These are phyloP conservation scores for Psidium guajava DNA, from an alignment of 345 rosid species.

Conservation along the genomic window DNA sequence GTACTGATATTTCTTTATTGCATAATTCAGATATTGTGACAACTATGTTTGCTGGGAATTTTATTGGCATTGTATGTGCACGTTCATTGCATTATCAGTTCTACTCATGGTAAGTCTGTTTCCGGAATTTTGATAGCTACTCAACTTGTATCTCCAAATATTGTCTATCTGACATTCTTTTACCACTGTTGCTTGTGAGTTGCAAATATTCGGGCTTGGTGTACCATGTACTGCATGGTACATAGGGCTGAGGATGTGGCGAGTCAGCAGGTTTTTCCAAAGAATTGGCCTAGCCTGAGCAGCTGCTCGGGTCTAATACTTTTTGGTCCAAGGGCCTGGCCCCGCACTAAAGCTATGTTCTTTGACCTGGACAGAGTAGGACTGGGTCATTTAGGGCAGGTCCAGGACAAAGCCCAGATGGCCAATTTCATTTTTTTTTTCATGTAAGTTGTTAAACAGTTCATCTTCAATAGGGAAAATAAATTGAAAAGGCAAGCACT, in stretches of 20 bases:
- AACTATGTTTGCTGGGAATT: constrained; percentile 77
- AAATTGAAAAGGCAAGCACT: background rate
- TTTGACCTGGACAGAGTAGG: background rate
- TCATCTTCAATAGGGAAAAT: background rate
- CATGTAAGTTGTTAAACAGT: background rate
- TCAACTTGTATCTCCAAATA: background rate
- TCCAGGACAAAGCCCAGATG: background rate
- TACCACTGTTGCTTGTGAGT: background rate
- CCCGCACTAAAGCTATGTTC: background rate
- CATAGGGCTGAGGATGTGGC: background rate
- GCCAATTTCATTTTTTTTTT: background rate
- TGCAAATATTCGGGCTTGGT: background rate
- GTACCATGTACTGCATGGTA: background rate
- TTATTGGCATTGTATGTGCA: constrained; percentile 79
- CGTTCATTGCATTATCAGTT: constrained; percentile 97
- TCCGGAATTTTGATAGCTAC: background rate
- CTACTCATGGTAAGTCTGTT: constrained; percentile 67
- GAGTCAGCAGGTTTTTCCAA: background rate
- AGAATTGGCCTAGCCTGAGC: background rate
- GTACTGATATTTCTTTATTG: background rate
- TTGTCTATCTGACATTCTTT: background rate
- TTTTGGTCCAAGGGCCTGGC: background rate
- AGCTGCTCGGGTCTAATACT: background rate
- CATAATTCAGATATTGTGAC: constrained; percentile 54
- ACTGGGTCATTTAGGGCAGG: background rate